Base-by-base conservation (phyloP, 495 filamentous ascomycete species). In the Hypoxylon lienhwacheense region DNA sequence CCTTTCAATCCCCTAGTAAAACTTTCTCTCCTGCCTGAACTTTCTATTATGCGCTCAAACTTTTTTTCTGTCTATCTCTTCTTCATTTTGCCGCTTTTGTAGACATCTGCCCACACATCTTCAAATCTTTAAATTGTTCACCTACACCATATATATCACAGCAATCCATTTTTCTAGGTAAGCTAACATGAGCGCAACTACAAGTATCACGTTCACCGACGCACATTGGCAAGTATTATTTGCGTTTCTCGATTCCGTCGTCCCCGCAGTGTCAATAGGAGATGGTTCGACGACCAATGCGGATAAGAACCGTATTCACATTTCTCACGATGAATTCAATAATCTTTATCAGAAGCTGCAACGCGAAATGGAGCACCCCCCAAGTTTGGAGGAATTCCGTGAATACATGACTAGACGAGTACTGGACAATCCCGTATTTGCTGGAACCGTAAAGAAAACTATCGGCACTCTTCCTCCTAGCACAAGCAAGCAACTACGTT, bases 211-310 rank as follows among this genome's bases (percentile, higher is more conserved):
- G 65, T 11, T 58, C 44, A 34, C 41, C 2, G 53, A 49, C 6
- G 5, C 44, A 2, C 54, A 58, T 10, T 58, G 54, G 47, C 32
- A 32, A 8, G 39, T 21, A 5, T 21, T 58, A 7, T 25, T 58
- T 12, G 47, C 54, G n/a, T 22, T 58, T 3, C 29, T 58, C 6
- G 54, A 58, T 16, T 47, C 54, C 7, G 29, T 50, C 21, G 24
- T 58, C 7, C 54, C 54, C 11, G 32, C 54, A 1, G 10, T 58
- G 5, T 16, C 16, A 1, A 16, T 32, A 1, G 47, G 12, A n/a
- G 33, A 28, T 8, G 3, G 12, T 0, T 14, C 17, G 6, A 2
- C 19, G 2, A 5, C 21, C 0, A 36, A 12, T 8, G 6, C 21
- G 0, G 26, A 12, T 8, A 10, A 7, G 6, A 16, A 21, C 16